Evolutionary conservation across 202 grass and related monocot genomes (phyloP).

Genomic region (Cymbopogon flexuosus): DNA sequence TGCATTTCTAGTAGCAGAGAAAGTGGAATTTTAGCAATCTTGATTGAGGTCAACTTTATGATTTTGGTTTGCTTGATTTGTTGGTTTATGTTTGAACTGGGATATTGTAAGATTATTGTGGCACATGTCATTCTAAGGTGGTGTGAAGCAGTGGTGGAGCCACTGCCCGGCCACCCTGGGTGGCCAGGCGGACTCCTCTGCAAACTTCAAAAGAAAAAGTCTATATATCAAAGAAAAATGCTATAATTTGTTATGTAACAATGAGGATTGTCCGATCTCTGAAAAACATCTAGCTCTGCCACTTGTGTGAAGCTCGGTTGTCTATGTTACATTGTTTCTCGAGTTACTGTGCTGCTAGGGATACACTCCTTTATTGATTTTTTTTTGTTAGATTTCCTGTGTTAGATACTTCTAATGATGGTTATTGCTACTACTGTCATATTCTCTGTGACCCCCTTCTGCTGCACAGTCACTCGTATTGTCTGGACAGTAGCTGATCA

Average conservation of each 20-base stretch:
- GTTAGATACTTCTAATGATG: not conserved
- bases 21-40: conserved; percentile 1
- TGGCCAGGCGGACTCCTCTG: no score
- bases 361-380: conserved; percentile 4
- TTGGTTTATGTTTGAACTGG: conserved; percentile 2
- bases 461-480: conserved; percentile 2
- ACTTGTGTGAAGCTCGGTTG: not conserved
- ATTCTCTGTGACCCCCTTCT: conserved; percentile 1
- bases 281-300: no score
- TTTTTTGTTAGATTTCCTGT: not conserved
- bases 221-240: no score
- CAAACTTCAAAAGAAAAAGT: no score
- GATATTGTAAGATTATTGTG: not conserved
- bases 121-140: conserved; percentile 6
- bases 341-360: not conserved
- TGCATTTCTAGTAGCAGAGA: not conserved
- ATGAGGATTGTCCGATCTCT: no score
- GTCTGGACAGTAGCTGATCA: not conserved
- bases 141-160: not conserved
- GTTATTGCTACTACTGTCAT: not conserved
- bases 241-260: no score
- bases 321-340: not conserved
- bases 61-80: not conserved
- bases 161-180: no score
- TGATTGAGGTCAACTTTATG: not conserved